These are phyloP conservation scores for Colletotrichum destructivum DNA, from an alignment of 2,329 filamentous ascomycete species.

Conservation along the genomic window DNA sequence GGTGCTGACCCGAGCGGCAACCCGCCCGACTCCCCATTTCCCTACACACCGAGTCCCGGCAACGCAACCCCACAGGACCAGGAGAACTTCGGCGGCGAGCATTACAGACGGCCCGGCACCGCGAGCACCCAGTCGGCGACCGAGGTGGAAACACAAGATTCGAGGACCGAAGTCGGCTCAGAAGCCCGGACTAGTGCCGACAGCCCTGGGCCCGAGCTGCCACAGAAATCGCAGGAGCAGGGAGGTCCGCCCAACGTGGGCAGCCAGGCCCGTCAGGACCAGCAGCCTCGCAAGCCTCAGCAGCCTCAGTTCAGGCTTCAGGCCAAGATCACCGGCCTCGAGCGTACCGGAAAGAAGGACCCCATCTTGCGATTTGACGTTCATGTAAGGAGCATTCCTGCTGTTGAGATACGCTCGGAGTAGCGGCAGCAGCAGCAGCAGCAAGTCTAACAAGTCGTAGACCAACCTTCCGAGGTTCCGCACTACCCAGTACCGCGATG, in stretches of 20 bases:
- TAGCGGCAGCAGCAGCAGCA: background rate
- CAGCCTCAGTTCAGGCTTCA: constrained; percentile 87
- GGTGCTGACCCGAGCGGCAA: constrained; percentile 53
- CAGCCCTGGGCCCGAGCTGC: constrained; percentile 44
- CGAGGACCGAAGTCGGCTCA: constrained; percentile 46
- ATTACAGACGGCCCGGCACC: constrained; percentile 63
- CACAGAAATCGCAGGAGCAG: constrained; percentile 46
- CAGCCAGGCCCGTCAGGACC: constrained; percentile 50
- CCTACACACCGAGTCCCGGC: constrained; percentile 59
- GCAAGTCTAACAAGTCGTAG: constrained; percentile 61
- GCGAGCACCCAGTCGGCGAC: constrained; percentile 62
- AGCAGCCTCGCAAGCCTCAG: constrained; percentile 70
- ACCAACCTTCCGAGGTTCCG: constrained; percentile 99
- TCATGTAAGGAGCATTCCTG: constrained; percentile 75
- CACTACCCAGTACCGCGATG: constrained; percentile 98
- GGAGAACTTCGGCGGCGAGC: constrained; percentile 54
- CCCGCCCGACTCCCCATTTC: constrained; percentile 59
- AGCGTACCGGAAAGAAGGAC: constrained; percentile 95
- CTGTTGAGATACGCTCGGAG: background rate
- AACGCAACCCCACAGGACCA: constrained; percentile 60
- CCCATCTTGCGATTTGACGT: constrained; percentile 96
- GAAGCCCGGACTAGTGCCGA: constrained; percentile 40
- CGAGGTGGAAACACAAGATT: constrained; percentile 57
- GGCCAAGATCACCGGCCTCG: constrained; percentile 93
- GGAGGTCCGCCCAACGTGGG: constrained; percentile 43